Percentiles rank a stretch among this genome's conserved stretches.
Evolutionary conservation across 805 yeast genomes (phyloP).

Genomic region (Candida mattraensis): DNA sequence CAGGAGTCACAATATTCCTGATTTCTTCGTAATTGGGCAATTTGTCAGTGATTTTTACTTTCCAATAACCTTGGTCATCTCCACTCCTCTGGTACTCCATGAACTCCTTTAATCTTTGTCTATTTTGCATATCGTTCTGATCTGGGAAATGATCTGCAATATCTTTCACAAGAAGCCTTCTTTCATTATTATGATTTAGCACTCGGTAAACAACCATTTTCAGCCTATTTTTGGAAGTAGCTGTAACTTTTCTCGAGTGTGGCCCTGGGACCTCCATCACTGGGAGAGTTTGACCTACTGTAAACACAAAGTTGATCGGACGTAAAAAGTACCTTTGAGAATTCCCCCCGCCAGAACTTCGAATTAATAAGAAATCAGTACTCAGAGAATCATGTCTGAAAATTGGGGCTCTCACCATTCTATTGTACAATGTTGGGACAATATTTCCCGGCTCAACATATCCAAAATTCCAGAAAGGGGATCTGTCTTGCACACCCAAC

Average conservation of each 20-base stretch:
- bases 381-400: slow-evolving; percentile 76
- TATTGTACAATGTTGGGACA: slow-evolving; percentile 91
- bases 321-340: slow-evolving; percentile 67
- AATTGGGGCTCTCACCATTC: slow-evolving; percentile 89
- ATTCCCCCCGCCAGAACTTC: slow-evolving; percentile 79
- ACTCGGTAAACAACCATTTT: slow-evolving; percentile 93
- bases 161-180: slow-evolving; percentile 80
- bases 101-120: slow-evolving; percentile 93
- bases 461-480: slow-evolving; percentile 98
- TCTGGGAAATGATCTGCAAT: slow-evolving; percentile 93
- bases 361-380: slow-evolving; percentile 80
- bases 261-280: slow-evolving; percentile 97
- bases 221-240: slow-evolving; percentile 85
- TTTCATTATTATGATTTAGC: slow-evolving; percentile 69
- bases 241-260: slow-evolving; percentile 92
- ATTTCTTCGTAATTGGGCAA: slow-evolving; percentile 77
- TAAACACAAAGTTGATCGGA: slow-evolving; percentile 67
- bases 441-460: slow-evolving; percentile 92
- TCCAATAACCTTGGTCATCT: slow-evolving; percentile 94
- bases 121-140: slow-evolving; percentile 94
- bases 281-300: slow-evolving; percentile 91
- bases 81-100: slow-evolving; percentile 97
- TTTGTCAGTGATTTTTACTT: slow-evolving; percentile 64
- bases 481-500: slow-evolving; percentile 91
- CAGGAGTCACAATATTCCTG: slow-evolving; percentile 85